Evolutionary conservation across 2,329 filamentous ascomycete genomes (phyloP).

Genomic region (Endothia cerciana): DNA sequence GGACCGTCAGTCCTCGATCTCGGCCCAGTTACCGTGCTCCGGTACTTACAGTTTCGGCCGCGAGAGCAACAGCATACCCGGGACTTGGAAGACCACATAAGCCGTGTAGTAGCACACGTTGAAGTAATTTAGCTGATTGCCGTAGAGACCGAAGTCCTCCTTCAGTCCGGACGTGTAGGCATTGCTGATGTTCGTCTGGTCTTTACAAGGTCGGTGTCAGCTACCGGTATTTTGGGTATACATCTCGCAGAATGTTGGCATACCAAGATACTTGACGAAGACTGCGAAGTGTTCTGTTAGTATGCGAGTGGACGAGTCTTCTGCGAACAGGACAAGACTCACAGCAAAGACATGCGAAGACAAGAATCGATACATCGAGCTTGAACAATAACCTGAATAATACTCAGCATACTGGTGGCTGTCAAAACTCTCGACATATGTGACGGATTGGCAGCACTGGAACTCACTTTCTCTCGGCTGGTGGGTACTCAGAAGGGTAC

Average conservation of each 20-base stretch:
- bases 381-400: conserved; percentile 38
- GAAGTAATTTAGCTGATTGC: conserved; percentile 46
- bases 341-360: conserved; percentile 41
- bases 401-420: neutral
- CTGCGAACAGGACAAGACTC: conserved; percentile 21
- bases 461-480: conserved; percentile 38
- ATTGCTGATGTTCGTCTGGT: conserved; percentile 42
- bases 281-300: conserved; percentile 31
- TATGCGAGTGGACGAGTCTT: conserved; percentile 3
- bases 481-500: conserved; percentile 39
- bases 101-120: conserved; percentile 46
- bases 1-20: neutral
- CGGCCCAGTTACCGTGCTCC: neutral
- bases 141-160: conserved; percentile 43
- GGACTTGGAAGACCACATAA: conserved; percentile 43
- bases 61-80: conserved; percentile 38
- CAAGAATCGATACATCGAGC: conserved; percentile 39
- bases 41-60: conserved; percentile 36
- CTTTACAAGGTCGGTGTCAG: conserved; percentile 23
- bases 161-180: conserved; percentile 45
- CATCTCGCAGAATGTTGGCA: neutral
- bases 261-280: conserved; percentile 41
- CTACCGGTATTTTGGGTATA: neutral
- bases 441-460: no score
- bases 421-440: no score